Evolutionary conservation across 805 yeast genomes (phyloP), one percentile per base, ranked within the genome.

Genomic region (Spathaspora gorwiae): DNA sequence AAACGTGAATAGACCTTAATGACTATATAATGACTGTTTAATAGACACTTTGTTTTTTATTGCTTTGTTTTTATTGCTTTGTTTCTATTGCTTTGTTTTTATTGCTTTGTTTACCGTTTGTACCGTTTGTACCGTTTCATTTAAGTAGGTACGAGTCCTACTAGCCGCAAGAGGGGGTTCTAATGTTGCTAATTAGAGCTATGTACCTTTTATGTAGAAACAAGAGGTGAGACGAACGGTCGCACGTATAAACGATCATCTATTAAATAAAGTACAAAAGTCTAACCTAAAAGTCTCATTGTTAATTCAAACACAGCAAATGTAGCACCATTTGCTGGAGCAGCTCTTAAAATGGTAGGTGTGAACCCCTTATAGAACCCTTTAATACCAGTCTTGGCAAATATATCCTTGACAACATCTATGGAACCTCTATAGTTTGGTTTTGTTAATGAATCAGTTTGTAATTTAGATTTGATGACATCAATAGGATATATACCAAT

Each of bases 261-360:
- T 19, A 19, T 19, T 19, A 19, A 19, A 19, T 19, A 19, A 19
- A 11, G 6, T 29, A 11, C 12, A 26, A 30, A 30, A 14, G 12
- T 24, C 50, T 51, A 75, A 47, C 62, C 70, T 38, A 79, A 59
- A 26, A 72, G 54, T 67, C 96, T 80, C 86, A 90, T 84, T 5
- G 96, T 87, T 42, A 85, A 66, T 65, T 94, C 99, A 62, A 94
- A 94, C 2, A 95, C 90, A 37, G 89, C 84, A 68, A 94, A 94
- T 0, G 99, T 95, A 29, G 95, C 96, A 36, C 96, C 99, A 62
- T 94, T 95, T 3, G 95, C 99, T 0, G 99, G 99, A 3, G 96
- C 96, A 41, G 99, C 98, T 68, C 99, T 84, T 52, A 94, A 70
- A 51, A 94, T 80, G 0, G 98, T 90, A 34, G 99, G 97, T 14